phyloP scores from a whole-genome alignment of 2,329 filamentous ascomycete genomes.

The Pestalotiopsis sp. region DNA sequence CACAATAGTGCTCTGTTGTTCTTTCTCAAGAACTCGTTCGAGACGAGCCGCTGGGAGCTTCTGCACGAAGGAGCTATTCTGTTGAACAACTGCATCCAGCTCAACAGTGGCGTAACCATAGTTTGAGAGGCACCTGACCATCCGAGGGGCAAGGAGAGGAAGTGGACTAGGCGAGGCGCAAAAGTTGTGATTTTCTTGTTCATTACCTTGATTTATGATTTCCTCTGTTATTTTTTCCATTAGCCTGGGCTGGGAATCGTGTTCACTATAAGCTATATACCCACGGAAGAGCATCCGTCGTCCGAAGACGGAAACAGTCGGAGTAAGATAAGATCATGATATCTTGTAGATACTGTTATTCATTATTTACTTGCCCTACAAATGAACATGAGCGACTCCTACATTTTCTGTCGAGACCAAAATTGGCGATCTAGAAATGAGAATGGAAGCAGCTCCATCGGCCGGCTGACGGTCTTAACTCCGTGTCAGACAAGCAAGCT shows the following conservation, averaged over 20 bases:
- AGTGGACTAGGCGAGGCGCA: neutral
- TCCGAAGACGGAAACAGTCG: neutral
- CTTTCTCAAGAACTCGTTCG: slow-evolving; percentile 80
- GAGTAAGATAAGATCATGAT: neutral
- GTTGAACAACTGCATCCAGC: slow-evolving; percentile 77
- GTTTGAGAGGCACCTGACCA: neutral
- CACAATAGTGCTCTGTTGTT: slow-evolving; percentile 80
- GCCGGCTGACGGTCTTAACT: neutral
- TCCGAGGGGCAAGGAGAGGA: too few relatives aligned
- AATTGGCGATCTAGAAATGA: neutral
- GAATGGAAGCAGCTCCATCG: neutral
- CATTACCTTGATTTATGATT: neutral
- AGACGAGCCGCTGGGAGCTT: slow-evolving; percentile 86
- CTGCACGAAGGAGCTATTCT: slow-evolving; percentile 84
- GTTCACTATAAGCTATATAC: neutral
- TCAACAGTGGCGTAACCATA: slow-evolving; percentile 40
- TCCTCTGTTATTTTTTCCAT: neutral
- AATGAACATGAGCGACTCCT: neutral
- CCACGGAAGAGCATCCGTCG: neutral
- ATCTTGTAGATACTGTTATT: neutral
- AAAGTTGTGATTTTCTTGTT: neutral
- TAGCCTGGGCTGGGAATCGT: neutral
- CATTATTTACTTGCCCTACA: neutral
- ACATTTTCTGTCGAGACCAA: too few relatives aligned
- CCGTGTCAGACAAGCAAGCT: neutral